Percentiles rank a stretch among this genome's conserved stretches.
Conservation (phyloP, 176 grass and related monocot genomes). For the Eragrostis curvula region DNA sequence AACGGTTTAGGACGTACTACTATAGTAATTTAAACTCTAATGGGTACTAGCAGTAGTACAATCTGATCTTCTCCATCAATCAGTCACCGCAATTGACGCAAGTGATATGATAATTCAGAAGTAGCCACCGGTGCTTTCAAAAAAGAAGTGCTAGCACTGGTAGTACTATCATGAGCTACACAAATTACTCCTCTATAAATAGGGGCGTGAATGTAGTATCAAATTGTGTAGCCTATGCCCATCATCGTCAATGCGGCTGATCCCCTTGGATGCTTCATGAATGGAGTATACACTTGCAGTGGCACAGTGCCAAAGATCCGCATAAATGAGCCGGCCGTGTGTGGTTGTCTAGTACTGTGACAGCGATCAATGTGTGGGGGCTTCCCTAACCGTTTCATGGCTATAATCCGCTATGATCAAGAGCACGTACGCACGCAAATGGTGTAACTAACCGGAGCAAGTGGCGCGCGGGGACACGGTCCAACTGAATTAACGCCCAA, state of each 20-base stretch:
- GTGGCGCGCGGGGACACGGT: background rate
- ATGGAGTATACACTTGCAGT: background rate
- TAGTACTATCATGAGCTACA: background rate
- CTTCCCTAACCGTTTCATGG: background rate
- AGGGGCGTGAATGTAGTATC: background rate
- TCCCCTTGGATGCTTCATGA: slow-evolving; percentile 27
- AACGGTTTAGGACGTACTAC: background rate
- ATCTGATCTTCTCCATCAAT: slow-evolving; percentile 14
- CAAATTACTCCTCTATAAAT: background rate
- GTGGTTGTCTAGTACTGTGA: background rate
- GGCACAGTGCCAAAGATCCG: slow-evolving; percentile 1
- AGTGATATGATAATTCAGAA: background rate
- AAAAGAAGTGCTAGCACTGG: no score
- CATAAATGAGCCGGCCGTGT: slow-evolving; percentile 9
- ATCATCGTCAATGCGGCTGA: background rate
- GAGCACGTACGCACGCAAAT: background rate
- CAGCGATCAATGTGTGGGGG: slow-evolving; percentile 17
- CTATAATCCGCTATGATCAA: slow-evolving; percentile 21
- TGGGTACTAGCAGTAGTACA: background rate
- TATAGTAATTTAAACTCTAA: background rate
- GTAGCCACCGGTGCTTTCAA: background rate
- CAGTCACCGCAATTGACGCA: background rate
- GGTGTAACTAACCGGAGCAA: background rate
- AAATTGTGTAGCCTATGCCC: background rate
- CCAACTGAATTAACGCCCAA: slow-evolving; percentile 38